Evolutionary conservation across 2,329 filamentous ascomycete species (phyloP), one percentile per base, ranked within the genome.

Genomic region (Neofusicoccum ribis): DNA sequence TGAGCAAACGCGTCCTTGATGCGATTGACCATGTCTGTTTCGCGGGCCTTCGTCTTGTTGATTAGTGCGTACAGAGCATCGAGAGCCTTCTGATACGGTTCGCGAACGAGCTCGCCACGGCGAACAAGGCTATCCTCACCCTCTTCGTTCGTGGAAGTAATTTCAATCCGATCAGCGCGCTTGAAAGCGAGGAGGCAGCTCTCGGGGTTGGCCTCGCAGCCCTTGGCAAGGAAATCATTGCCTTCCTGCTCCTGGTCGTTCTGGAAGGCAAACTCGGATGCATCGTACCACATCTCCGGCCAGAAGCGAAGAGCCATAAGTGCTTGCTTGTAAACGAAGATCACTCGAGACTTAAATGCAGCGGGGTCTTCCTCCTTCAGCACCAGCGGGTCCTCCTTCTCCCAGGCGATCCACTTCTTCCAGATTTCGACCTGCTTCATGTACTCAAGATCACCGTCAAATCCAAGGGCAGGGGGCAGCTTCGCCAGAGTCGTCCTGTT

Each of bases 241-340:
- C 92, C 93, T 66, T 92, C 89, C 50, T 87, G 80, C 43, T 86
- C 84, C 70, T 93, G 80, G 50, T 86, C 86, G 71, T 95, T 93
- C 63, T 90, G 86, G 72, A 93, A 93, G 77, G 92, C 97, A 87
- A 94, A 98, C 69, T 96, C 91, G 0, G 93, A 91, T 9, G 93
- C 94, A 67, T 97, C 93, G 58, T 93, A 93, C 95, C 95, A 99
- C 70, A 97, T 89, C 74, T 96, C 91, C 3, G 95, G 93, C 87
- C 94, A 95, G 78, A 98, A 99, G 59, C 93, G 89, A 64, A 99
- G 81, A 3, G 93, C 90, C 91, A 97, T 97, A 52, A 96, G 81
- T 4, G 94, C 92, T 76, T 97, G 94, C 76, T 93, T 95, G 82
- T 97, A 98, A 68, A 92, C 90, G 76, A 96, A 96, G 7, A 97